These are phyloP conservation scores for Hypoxylon rubiginosum DNA, from an alignment of 2,329 filamentous ascomycete species.

Conservation along the genomic window DNA sequence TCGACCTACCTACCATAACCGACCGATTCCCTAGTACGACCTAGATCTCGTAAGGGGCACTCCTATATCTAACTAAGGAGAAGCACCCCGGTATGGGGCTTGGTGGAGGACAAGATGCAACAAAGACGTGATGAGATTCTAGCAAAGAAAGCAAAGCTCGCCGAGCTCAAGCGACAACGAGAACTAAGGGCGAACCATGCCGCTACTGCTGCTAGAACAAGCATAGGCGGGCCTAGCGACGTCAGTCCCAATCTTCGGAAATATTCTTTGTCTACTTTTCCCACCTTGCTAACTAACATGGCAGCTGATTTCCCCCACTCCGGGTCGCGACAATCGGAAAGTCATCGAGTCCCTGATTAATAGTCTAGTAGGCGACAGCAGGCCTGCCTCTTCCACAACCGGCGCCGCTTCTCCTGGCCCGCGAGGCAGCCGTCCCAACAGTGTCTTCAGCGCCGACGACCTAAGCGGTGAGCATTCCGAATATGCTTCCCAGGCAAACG, in stretches of 20 bases:
- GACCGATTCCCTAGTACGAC: slow-evolving; percentile 2
- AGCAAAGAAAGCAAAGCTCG: slow-evolving; percentile 96
- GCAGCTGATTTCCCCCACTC: slow-evolving; percentile 77
- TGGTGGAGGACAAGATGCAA: slow-evolving; percentile 68
- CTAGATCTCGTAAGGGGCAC: not conserved
- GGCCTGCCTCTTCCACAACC: slow-evolving; percentile 76
- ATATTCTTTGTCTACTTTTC: slow-evolving; percentile 13
- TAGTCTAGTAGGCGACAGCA: slow-evolving; percentile 83
- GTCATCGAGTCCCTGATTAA: slow-evolving; percentile 90
- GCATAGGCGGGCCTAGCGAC: slow-evolving; percentile 77
- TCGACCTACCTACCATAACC: not conserved
- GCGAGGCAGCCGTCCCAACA: slow-evolving; percentile 84
- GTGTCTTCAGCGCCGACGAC: slow-evolving; percentile 85
- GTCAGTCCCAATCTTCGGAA: slow-evolving; percentile 62
- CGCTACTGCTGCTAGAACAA: slow-evolving; percentile 75
- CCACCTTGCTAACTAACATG: slow-evolving; percentile 37
- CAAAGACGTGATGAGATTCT: slow-evolving; percentile 95
- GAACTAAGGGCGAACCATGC: slow-evolving; percentile 83
- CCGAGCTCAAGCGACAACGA: slow-evolving; percentile 92
- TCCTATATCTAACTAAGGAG: slow-evolving; percentile 12
- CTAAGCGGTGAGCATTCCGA: slow-evolving; percentile 82
- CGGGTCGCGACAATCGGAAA: slow-evolving; percentile 77
- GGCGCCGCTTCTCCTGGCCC: slow-evolving; percentile 75
- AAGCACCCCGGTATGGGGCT: slow-evolving; percentile 63
- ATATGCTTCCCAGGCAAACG: slow-evolving; percentile 62